Base-by-base conservation (phyloP, 2,329 filamentous ascomycete species). In the Calonectria leucothoes region DNA sequence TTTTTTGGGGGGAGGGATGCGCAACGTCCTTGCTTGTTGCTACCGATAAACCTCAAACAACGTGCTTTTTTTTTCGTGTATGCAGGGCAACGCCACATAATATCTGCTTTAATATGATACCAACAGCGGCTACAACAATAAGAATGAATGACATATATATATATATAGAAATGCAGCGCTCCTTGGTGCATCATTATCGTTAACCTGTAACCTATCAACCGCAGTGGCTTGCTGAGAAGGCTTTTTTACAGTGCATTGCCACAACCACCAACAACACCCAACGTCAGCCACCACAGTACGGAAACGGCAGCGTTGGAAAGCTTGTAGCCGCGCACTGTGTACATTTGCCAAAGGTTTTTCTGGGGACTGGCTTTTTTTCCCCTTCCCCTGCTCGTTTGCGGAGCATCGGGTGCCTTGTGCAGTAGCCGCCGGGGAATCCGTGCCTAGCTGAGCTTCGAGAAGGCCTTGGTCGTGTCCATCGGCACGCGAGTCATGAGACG, bases 351-450 rank as follows among this genome's bases (percentile, higher is more conserved):
- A 55, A 33, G 68, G 15, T 42, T 59, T 45, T 49, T 57, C 42
- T 42, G 42, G 61, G 59, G 69, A 23, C 31, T 6, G 37, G 51
- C 59, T 48, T 66, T 42, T n/a, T n/a, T n/a, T n/a, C n/a, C n/a
- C n/a, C n/a, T n/a, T n/a, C n/a, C n/a, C n/a, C 33, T 39, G 39
- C 37, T 52, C 59, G 66, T 51, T 52, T 66, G 64, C 55, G 71
- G 59, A 57, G 45, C 20, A 39, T 52, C 68, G 31, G n/a, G 20
- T 63, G 49, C 76, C 75, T 80, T 74, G 76, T 80, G 77, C 78
- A 80, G 78, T 80, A 80, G 78, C 66, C 78, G 78, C 78, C 78
- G 78, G 78, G 23, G 74, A 59, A 75, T 66, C 78, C 78, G 77
- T 75, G 69, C 49, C 70, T 79, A 76, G 76, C 66, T 63, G 59